Evolutionary conservation across 1,284 basidiomycete genomes (phyloP).

Genomic region (Austroboletus niveus): DNA sequence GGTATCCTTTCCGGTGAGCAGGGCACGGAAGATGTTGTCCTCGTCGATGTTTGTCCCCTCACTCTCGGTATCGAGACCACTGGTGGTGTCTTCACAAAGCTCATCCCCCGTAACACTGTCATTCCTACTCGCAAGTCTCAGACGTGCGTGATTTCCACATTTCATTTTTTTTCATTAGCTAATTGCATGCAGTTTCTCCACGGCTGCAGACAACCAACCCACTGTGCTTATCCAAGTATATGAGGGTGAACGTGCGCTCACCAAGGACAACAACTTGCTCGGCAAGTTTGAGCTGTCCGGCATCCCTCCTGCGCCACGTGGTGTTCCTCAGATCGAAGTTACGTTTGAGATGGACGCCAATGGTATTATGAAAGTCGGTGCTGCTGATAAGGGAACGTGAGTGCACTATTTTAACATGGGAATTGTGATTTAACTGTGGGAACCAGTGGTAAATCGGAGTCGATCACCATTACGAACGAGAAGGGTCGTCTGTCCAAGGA

Average conservation of each 20-base stretch:
- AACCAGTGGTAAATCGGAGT: slow-evolving; percentile 96
- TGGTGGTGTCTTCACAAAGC: slow-evolving; percentile 97
- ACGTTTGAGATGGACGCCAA: slow-evolving; percentile 99
- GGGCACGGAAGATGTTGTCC: slow-evolving; percentile 90
- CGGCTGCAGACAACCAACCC: slow-evolving; percentile 98
- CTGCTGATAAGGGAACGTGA: slow-evolving; percentile 72
- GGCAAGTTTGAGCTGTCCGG: slow-evolving; percentile 99
- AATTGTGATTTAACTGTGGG: too few species aligned
- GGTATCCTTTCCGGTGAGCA: slow-evolving; percentile 98
- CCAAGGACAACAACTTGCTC: slow-evolving; percentile 99
- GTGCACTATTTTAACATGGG: too few species aligned
- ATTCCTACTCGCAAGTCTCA: slow-evolving; percentile 99
- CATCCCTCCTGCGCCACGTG: slow-evolving; percentile 97
- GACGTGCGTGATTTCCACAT: slow-evolving; percentile 37
- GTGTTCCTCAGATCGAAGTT: slow-evolving; percentile 97
- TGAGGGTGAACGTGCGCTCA: slow-evolving; percentile 98
- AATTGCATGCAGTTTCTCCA: slow-evolving; percentile 67
- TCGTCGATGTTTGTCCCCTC: slow-evolving; percentile 95
- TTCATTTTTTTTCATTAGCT: too few species aligned
- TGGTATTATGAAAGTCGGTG: slow-evolving; percentile 96
- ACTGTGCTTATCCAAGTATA: slow-evolving; percentile 98
- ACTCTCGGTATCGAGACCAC: slow-evolving; percentile 99
- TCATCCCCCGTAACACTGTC: slow-evolving; percentile 98
- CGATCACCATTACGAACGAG: slow-evolving; percentile 98
- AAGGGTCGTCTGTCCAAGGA: slow-evolving; percentile 98